Evolutionary conservation across 1,284 basidiomycete genomes (phyloP).

Genomic region (Ustilago cynodontis): DNA sequence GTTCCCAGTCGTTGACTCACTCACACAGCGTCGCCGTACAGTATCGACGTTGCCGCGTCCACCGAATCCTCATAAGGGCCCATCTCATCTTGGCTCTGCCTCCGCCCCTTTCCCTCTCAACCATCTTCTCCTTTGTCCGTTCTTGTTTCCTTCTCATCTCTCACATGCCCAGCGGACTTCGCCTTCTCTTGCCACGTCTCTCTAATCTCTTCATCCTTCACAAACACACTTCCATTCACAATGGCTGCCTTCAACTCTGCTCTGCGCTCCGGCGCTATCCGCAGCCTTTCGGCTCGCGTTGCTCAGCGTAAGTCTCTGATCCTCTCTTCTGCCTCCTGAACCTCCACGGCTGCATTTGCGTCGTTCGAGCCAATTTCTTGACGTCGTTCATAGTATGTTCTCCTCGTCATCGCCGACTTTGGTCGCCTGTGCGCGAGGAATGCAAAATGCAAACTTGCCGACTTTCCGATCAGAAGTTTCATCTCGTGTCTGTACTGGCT

Average conservation of each 20-base stretch:
- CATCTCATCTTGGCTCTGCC: not conserved
- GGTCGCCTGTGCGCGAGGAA: not conserved
- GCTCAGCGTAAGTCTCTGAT: conserved; percentile 44
- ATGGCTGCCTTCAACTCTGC: conserved; percentile 53
- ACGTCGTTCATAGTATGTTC: not conserved
- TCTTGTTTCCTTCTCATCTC: conserved; percentile 9
- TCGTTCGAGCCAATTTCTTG: not conserved
- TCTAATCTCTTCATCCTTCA: conserved; percentile 3
- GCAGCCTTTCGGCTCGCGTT: conserved; percentile 48
- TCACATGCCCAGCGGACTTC: conserved; percentile 26
- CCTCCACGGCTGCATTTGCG: not conserved
- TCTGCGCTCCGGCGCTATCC: conserved; percentile 51
- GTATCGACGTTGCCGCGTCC: conserved; percentile 24
- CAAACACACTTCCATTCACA: conserved; percentile 7
- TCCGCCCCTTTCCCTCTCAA: not conserved
- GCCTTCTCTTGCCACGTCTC: conserved; percentile 2
- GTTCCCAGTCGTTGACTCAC: not conserved
- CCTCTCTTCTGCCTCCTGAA: not conserved
- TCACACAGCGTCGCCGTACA: conserved; percentile 18
- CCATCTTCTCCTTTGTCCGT: conserved; percentile 5
- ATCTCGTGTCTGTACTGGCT: not conserved
- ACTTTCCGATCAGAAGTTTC: not conserved
- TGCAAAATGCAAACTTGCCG: not conserved
- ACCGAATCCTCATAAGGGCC: conserved; percentile 26
- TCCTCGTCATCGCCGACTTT: not conserved